These are phyloP conservation scores for Polyplosphaeria fusca DNA, from an alignment of 495 filamentous ascomycete genomes.

Conservation along the genomic window DNA sequence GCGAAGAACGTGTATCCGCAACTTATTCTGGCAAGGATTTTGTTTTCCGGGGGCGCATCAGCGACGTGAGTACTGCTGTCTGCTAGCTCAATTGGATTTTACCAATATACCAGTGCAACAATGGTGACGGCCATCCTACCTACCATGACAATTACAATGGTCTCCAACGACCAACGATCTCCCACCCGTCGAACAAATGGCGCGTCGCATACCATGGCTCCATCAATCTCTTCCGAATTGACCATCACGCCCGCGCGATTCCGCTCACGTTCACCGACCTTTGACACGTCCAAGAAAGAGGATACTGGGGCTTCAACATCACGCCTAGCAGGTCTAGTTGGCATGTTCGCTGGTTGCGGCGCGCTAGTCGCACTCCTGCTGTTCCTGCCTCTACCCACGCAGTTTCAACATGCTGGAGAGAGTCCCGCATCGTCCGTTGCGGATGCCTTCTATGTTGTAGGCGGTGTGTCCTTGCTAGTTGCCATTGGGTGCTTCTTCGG, in stretches of 20 bases:
- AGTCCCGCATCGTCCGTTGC: constrained; percentile 66
- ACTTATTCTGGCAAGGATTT: constrained; percentile 75
- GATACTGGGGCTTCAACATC: constrained; percentile 47
- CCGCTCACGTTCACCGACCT: constrained; percentile 32
- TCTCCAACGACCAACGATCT: constrained; percentile 16
- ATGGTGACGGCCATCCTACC: constrained; percentile 98
- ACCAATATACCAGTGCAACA: constrained; percentile 54
- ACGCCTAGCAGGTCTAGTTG: constrained; percentile 81
- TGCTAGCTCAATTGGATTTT: not conserved
- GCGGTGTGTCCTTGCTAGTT: constrained; percentile 65
- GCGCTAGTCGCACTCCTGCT: constrained; percentile 75
- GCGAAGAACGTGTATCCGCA: constrained; percentile 85
- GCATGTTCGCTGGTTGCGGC: constrained; percentile 86
- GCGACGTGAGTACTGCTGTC: constrained; percentile 58
- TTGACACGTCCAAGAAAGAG: not conserved
- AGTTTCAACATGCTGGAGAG: constrained; percentile 61
- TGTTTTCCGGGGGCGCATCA: constrained; percentile 87
- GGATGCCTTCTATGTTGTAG: constrained; percentile 82
- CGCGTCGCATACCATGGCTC: constrained; percentile 31
- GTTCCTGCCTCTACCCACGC: constrained; percentile 83
- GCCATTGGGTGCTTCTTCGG: constrained; percentile 75
- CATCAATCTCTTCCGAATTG: constrained; percentile 42
- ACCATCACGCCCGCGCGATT: constrained; percentile 45
- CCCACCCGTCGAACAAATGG: constrained; percentile 15
- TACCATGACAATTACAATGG: constrained; percentile 58